Percentiles rank a stretch among this genome's conserved stretches.
Evolutionary conservation across 192 early-diverging fungal genomes (phyloP).

Genomic region (Diversispora epigaea): DNA sequence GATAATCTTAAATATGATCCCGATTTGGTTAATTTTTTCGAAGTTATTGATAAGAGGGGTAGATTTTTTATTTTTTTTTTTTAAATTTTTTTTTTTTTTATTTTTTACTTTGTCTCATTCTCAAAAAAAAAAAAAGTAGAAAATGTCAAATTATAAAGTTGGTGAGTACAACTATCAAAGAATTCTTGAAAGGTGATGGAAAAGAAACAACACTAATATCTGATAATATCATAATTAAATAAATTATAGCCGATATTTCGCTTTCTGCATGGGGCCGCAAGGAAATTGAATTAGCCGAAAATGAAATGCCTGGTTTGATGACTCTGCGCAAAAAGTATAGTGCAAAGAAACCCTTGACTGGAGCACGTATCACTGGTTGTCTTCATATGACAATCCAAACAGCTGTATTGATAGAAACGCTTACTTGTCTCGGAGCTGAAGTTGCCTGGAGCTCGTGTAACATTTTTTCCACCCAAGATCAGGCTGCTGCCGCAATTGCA

Average conservation of each 20-base stretch:
- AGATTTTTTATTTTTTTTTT: too few species aligned
- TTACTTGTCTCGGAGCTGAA: slow-evolving; percentile 92
- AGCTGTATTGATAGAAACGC: slow-evolving; percentile 96
- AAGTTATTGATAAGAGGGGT: too few species aligned
- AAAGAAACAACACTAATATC: too few species aligned
- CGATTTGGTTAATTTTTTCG: too few species aligned
- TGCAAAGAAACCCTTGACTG: slow-evolving; percentile 82
- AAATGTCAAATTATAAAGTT: too few species aligned
- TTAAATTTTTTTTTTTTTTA: too few species aligned
- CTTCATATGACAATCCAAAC: slow-evolving; percentile 99
- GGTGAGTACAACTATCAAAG: too few species aligned
- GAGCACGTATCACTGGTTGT: slow-evolving; percentile 96
- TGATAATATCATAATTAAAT: too few species aligned
- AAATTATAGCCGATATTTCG: slow-evolving; percentile 38
- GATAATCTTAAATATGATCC: too few species aligned
- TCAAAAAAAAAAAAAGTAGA: too few species aligned
- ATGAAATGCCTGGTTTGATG: slow-evolving; percentile 99
- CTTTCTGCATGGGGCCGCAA: slow-evolving; percentile 93
- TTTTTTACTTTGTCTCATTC: too few species aligned
- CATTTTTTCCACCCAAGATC: slow-evolving; percentile 98
- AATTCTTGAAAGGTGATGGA: too few species aligned
- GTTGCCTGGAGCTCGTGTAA: slow-evolving; percentile 71
- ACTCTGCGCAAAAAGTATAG: slow-evolving; percentile 91
- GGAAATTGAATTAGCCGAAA: slow-evolving; percentile 92
- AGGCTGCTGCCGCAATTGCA: slow-evolving; percentile 97